phyloP scores from a whole-genome alignment of 306 rosid species.

The Herpetospermum pedunculosum region DNA sequence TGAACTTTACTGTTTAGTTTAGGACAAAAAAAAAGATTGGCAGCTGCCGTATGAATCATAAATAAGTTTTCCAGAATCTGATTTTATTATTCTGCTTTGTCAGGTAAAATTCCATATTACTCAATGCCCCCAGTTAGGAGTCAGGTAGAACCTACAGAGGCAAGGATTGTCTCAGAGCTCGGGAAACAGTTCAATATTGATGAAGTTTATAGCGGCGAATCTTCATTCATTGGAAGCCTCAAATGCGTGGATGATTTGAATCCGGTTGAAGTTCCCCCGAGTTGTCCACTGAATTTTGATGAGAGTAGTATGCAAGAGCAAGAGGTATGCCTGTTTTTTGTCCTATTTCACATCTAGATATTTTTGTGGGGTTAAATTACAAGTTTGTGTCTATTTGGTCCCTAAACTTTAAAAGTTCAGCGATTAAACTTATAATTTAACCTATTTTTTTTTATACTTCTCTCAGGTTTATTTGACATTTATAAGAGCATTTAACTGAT shows the following conservation, averaged over 20 bases:
- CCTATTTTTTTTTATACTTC: too few species aligned
- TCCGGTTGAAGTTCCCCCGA: slow-evolving; percentile 81
- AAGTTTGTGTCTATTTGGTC: too few species aligned
- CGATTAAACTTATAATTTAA: too few species aligned
- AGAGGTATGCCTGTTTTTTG: slow-evolving; percentile 33
- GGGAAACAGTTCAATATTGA: slow-evolving; percentile 65
- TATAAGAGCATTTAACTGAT: background rate
- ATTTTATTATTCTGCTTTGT: background rate
- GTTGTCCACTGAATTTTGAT: slow-evolving; percentile 46
- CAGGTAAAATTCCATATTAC: slow-evolving; percentile 90
- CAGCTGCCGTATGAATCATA: background rate
- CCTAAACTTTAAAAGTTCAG: too few species aligned
- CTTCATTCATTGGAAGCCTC: slow-evolving; percentile 84
- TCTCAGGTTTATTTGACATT: background rate
- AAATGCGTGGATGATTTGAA: slow-evolving; percentile 57
- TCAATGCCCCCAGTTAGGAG: slow-evolving; percentile 78
- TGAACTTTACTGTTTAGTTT: background rate
- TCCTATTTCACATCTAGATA: background rate
- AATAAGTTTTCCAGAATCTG: background rate
- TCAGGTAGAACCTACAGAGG: slow-evolving; percentile 60
- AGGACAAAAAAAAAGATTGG: background rate
- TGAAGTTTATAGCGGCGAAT: slow-evolving; percentile 66
- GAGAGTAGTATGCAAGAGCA: slow-evolving; percentile 24
- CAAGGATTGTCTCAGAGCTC: slow-evolving; percentile 53
- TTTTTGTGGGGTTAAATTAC: too few species aligned